Evolutionary conservation across 2,329 filamentous ascomycete genomes (phyloP).

Genomic region (Fusarium fracticaudum): DNA sequence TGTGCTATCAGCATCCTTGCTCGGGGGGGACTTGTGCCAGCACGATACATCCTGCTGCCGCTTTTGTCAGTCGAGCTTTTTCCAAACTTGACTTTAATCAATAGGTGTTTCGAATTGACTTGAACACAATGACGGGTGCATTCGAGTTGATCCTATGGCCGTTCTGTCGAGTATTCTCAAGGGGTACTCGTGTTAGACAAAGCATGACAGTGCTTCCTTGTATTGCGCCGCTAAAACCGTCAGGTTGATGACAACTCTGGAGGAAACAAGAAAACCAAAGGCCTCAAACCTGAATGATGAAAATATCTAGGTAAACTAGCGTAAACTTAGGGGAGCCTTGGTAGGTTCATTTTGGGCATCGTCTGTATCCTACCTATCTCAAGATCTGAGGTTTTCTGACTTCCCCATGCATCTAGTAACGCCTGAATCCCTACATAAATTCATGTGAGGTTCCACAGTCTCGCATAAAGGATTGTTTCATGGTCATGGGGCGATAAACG

Average conservation of each 20-base stretch:
- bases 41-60: not conserved
- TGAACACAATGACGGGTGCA: not conserved
- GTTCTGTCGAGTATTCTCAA: not conserved
- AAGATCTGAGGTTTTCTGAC: not conserved
- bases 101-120: not conserved
- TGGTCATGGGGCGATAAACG: not conserved
- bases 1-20: not conserved
- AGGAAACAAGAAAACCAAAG: not conserved
- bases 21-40: not conserved
- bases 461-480: constrained; percentile 6
- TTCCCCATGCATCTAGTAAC: not conserved
- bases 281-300: not conserved
- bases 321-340: not conserved
- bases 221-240: not conserved
- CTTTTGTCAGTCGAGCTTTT: not conserved
- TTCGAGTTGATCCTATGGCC: not conserved
- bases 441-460: not conserved
- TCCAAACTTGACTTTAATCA: not conserved
- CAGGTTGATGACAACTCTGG: not conserved
- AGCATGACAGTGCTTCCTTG: not conserved
- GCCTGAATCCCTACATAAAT: too few species aligned
- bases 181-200: not conserved
- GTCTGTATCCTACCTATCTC: too few species aligned
- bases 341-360: not conserved
- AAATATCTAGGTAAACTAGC: not conserved